Base-by-base conservation (phyloP, 2,329 filamentous ascomycete species). In the Scedosporium minutisporum region DNA sequence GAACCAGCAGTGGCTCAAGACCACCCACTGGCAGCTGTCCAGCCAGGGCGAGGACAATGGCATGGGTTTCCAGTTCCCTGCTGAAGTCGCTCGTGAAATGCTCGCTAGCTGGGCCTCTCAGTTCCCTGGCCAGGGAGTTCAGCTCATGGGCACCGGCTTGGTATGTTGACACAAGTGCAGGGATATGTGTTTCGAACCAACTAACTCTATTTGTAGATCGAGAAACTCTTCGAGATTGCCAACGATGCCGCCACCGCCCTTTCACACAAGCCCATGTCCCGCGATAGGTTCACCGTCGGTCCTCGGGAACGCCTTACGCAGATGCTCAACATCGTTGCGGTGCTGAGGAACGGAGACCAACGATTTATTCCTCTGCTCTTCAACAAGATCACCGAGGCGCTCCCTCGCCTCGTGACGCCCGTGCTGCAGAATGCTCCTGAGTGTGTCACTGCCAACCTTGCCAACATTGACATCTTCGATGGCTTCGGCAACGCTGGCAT, bases 221-320 rank as follows among this genome's bases (percentile, higher is more conserved):
- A 93, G 70, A 93, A 93, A 71, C 76, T 96, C 12, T 84, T 95
- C 68, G 88, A 93, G 67, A 83, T 93, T 42, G 86, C 89, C 12
- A 88, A 83, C 23, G 64, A 63, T 23, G 63, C 64, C 3, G 38
- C 63, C 33, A 58, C 64, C 9, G 65, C 65, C 42, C 84, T 96
- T 62, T 81, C 87, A 7, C 79, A 87, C 60, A 84, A 87, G 59
- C 83, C 85, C 1, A 75, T 83, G 0, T 81, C 84, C 3, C 78
- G 83, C 2, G 81, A 84, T 46, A 82, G 84, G 1, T 91, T 90
- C 70, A 79, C 82, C 23, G 73, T 83, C 44, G 86, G 87, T 0
- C 89, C 90, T 3, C 86, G 86, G 42, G 89, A 93, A 68, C 87
- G 91, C 69, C 82, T 96, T 4, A 85, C 85, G 64, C 82, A 88